phyloP scores from a whole-genome alignment of 2,329 filamentous ascomycete species.

The Diplocarpon mali region DNA sequence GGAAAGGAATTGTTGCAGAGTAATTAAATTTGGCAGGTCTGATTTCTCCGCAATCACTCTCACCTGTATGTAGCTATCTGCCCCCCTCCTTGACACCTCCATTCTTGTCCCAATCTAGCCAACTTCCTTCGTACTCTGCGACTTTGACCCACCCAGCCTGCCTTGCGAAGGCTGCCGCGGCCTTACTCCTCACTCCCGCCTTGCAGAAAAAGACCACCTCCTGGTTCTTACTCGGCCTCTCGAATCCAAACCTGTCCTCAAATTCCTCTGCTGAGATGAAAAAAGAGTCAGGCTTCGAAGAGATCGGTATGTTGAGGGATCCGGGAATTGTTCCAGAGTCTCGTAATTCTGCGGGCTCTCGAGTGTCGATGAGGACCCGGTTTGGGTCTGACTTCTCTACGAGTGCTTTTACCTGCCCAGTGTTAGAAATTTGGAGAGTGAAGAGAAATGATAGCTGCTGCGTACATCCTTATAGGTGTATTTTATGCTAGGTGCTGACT shows the following conservation, averaged over 20 bases:
- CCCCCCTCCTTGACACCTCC: constrained; percentile 39
- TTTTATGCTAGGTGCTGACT: constrained; percentile 28
- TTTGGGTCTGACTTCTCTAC: constrained; percentile 25
- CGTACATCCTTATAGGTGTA: constrained; percentile 38
- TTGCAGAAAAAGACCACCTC: constrained; percentile 85
- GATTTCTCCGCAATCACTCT: too few relatives aligned
- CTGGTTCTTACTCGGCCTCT: constrained; percentile 47
- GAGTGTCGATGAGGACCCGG: constrained; percentile 41
- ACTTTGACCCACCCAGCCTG: constrained; percentile 65
- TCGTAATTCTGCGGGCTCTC: constrained; percentile 58
- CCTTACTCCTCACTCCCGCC: constrained; percentile 70
- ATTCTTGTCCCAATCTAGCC: constrained; percentile 70
- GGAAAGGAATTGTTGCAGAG: too few relatives aligned
- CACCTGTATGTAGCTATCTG: background rate
- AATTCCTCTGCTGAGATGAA: constrained; percentile 71
- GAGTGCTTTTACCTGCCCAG: constrained; percentile 32
- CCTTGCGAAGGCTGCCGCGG: constrained; percentile 66
- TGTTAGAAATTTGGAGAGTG: constrained; percentile 1
- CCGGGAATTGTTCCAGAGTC: constrained; percentile 64
- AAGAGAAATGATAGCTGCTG: background rate
- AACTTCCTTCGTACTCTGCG: constrained; percentile 64
- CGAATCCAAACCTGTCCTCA: constrained; percentile 68
- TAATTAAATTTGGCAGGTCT: too few relatives aligned
- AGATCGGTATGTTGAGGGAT: constrained; percentile 73
- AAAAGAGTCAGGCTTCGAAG: constrained; percentile 65